Evolutionary conservation across 495 filamentous ascomycete genomes (phyloP), one percentile per base, ranked within the genome.

Genomic region (Collariella sp.): DNA sequence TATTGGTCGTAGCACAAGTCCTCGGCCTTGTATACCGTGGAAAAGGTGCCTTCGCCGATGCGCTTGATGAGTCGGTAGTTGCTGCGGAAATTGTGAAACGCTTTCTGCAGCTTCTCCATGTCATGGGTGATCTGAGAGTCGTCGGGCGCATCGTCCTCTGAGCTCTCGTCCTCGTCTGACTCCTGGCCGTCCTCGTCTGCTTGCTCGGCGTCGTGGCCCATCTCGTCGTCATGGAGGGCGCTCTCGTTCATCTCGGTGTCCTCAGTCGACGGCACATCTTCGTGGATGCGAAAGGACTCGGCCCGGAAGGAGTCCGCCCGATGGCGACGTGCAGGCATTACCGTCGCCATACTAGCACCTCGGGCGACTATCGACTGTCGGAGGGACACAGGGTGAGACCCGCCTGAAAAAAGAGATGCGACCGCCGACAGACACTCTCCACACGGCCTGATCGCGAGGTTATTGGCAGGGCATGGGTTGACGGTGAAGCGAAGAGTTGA

Each of bases 1-100:
- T 88, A 94, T 41, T 78, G 67, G 47, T 95, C 79, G 63, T 96
- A 96, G 23, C 81, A 76, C n/a, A 96, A 72, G 66, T 99, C 94
- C 70, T 99, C 93, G 33, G 93, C 93, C 67, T 97, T 97, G 72
- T 97, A 99, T 0, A 99, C 93, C 11, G 91, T 96, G 0, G 91
- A 96, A 63, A 99, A 99, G 16, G 93, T 99, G 34, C 90, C 93
- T 80, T 97, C 93, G 56, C 93, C 93, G 60, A 99, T 97, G 47
- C 91, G 84, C 72, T 96, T 96, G 61, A 99, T 90, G 46, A 99
- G 70, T 24, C 93, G 84, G 70, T 89, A 99, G 33, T 80, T 79
- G 50, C 85, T 76, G 35, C 82, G 84, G 55, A 96, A 91, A n/a
- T 85, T 85, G 23, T 81, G 80, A 61, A 97, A 96, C 22, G 79